Evolutionary conservation across 352 stramenopile species (phyloP), one percentile per base, ranked within the genome.

Genomic region (Phytophthora ramorum): DNA sequence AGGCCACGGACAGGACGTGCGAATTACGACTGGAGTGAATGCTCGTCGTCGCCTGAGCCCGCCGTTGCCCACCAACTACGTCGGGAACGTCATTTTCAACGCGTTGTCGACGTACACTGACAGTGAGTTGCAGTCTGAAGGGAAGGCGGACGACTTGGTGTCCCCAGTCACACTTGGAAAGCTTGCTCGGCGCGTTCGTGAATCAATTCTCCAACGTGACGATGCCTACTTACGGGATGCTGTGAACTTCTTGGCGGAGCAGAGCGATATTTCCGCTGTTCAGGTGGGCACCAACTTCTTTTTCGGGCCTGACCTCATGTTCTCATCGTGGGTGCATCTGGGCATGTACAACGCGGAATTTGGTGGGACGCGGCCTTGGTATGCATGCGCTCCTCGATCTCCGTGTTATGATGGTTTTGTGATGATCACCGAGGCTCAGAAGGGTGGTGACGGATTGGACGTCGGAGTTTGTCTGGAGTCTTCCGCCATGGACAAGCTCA

Each of bases 311-410:
- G 79, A 90, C 37, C 53, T 89, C 52, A 83, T 86, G 69, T 87
- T 89, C 71, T 85, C 81, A 37, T 90, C 79, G 9, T 84, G 73
- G 73, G 46, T 64, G 10, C 71, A 86, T 44, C 77, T 85, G 72
- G 81, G 77, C 13, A 87, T 87, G 79, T 89, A 90, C 56, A 77
- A 85, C 30, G 75, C 82, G 0, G 72, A 81, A 26, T 89, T 89
- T 66, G 73, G 70, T 20, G 65, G 71, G 0, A 61, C 57, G 0
- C 65, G 59, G 26, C 66, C 79, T 7, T 78, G 73, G 71, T 87
- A 77, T 47, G 74, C 66, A 5, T 76, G 73, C 20, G 53, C 53
- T 32, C 79, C 79, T 20, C 28, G 43, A 10, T 16, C 85, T 2
- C 60, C 73, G n/a, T 58, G 73, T 2, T 79, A 61, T 19, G 76